phyloP scores from a whole-genome alignment of 352 stramenopile genomes.

The Globisporangium parvum region DNA sequence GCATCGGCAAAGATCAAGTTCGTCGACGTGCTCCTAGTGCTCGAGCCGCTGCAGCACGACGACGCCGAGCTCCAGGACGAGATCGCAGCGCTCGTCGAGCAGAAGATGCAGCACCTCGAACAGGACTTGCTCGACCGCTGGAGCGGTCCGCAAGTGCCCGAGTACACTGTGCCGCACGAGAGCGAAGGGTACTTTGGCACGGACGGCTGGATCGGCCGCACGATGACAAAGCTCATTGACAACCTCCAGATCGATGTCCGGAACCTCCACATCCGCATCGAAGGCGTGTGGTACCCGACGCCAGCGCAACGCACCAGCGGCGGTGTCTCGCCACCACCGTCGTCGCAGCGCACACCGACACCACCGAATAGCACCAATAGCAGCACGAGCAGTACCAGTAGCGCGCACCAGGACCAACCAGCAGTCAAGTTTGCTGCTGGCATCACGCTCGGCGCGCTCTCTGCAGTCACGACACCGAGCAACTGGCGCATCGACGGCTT shows the following conservation, averaged over 20 bases:
- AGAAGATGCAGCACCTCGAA: constrained; percentile 67
- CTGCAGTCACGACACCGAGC: constrained; percentile 77
- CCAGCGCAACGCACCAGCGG: constrained; percentile 13
- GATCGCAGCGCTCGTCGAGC: constrained; percentile 34
- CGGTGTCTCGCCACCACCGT: constrained; percentile 1
- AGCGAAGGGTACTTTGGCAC: constrained; percentile 87
- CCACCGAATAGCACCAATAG: constrained; percentile 11
- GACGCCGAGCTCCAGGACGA: constrained; percentile 70
- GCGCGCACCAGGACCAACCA: constrained; percentile 7
- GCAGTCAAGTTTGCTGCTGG: constrained; percentile 66
- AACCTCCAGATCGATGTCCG: constrained; percentile 86
- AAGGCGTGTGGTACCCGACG: constrained; percentile 61
- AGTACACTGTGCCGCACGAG: constrained; percentile 61
- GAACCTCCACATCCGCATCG: constrained; percentile 84
- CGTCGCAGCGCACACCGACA: constrained; percentile 14
- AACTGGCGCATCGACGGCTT: constrained; percentile 81
- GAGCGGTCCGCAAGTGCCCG: constrained; percentile 57
- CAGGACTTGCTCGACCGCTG: constrained; percentile 79
- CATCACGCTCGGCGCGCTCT: constrained; percentile 76
- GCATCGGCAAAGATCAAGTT: constrained; percentile 83
- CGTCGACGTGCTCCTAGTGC: constrained; percentile 76
- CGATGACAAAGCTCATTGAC: constrained; percentile 88
- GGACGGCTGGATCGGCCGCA: constrained; percentile 83
- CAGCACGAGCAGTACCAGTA: constrained; percentile 3
- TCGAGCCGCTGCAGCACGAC: constrained; percentile 66